Conservation (phyloP, 257 asterid genomes). For the Solanum medicagineum region DNA sequence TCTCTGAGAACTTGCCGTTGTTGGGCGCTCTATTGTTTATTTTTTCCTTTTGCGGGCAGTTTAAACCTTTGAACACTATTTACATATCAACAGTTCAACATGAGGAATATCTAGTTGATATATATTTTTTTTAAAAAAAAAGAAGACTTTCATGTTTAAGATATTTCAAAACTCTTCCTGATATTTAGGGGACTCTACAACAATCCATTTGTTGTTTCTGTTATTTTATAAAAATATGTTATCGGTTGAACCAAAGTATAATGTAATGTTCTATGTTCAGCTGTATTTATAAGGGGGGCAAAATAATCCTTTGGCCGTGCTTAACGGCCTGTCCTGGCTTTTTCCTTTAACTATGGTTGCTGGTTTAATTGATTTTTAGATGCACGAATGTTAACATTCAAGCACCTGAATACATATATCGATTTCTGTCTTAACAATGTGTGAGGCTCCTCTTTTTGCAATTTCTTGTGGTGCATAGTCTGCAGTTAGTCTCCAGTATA, state of each 20-base stretch:
- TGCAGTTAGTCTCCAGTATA: not conserved
- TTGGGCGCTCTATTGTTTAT: slow-evolving; percentile 74
- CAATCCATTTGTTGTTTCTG: not conserved
- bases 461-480: not conserved
- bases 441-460: not conserved
- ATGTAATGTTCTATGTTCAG: not conserved
- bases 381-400: not conserved
- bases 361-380: not conserved
- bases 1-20: slow-evolving; percentile 72
- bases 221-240: not conserved
- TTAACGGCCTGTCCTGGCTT: not conserved
- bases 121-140: not conserved
- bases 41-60: not conserved
- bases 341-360: not conserved
- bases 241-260: not conserved
- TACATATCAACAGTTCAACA: not conserved
- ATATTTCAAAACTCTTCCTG: not conserved
- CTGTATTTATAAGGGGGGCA: not conserved
- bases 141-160: not conserved
- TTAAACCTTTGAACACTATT: not conserved
- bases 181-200: not conserved
- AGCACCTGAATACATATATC: not conserved
- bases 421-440: not conserved
- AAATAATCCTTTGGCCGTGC: not conserved
- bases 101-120: not conserved